Evolutionary conservation across 2,329 filamentous ascomycete species (phyloP), one percentile per base, ranked within the genome.

Genomic region (Cladophialophora chaetospira): DNA sequence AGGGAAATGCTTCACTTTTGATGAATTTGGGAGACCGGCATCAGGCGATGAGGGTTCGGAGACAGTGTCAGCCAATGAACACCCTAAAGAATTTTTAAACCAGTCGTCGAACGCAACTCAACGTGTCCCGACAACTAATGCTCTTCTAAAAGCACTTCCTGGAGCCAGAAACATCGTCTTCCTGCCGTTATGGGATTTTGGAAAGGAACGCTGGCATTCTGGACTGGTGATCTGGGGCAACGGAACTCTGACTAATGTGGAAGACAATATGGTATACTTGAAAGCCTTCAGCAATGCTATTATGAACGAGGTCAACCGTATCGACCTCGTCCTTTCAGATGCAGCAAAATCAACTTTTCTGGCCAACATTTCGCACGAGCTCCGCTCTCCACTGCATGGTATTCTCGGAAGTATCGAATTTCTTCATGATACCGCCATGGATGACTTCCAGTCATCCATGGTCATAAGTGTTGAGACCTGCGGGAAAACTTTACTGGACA

Each of bases 11-110:
- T 72, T 83, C 85, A 67, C 92, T 92, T 75, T 89, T 93, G 44
- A 91, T 92, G 25, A 96, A 82, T 71, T 97, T 96, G 56, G 79
- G 84, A 61, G 97, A 79, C 53, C 79, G 75, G 2, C 88, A 92
- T 53, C 94, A 91, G 65, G 88, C 84, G 66, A 92, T 85, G 33
- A 97, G 81, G 69, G 64, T 40, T 63, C 63, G n/a, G 68, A 65
- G 5, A 60, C 57, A 31, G 42, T 36, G 40, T 48, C 53, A 25
- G 26, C 47, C n/a, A 65, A 62, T 5, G 49, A 53, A 28, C 21
- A 33, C 11, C 45, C 29, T 29, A 42, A 17, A 35, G 26, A 17
- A 5, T 45, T 47, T 25, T 23, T 17, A 21, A 15, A 31, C 15
- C 15, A 38, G 11, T 17, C 23, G 23, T 40, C 29, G 17, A 53